Evolutionary conservation across 1,139 yeast genomes (phyloP).

Genomic region (Magnusiomyces sp.): DNA sequence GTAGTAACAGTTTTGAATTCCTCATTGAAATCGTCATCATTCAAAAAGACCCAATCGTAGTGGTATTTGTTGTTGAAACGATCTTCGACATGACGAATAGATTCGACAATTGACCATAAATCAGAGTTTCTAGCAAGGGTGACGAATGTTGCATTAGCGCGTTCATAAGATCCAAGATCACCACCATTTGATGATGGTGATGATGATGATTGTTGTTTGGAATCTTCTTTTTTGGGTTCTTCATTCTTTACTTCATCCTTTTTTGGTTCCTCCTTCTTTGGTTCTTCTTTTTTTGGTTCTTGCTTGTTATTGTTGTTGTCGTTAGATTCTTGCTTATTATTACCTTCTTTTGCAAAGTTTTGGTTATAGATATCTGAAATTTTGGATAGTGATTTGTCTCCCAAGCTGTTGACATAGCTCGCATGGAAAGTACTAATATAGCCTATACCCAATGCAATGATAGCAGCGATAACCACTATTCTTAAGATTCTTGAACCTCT

Average conservation of each 20-base stretch:
- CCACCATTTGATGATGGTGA: neutral
- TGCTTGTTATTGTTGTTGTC: no score
- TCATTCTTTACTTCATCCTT: neutral
- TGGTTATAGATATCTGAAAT: no score
- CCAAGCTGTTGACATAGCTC: constrained; percentile 1
- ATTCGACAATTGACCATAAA: constrained; percentile 44
- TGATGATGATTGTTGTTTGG: neutral
- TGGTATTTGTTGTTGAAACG: constrained; percentile 57
- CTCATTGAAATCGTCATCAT: constrained; percentile 50
- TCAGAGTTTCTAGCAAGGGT: constrained; percentile 70
- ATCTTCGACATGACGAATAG: constrained; percentile 59
- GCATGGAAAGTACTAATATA: constrained; percentile 1
- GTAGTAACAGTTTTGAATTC: constrained; percentile 40
- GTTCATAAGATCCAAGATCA: neutral
- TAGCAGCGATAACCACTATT: neutral
- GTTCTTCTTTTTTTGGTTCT: no score
- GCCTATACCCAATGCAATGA: neutral
- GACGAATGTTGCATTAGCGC: constrained; percentile 57
- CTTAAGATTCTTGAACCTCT: constrained; percentile 1
- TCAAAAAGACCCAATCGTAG: constrained; percentile 73
- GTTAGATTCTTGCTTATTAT: no score
- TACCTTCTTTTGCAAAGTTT: no score
- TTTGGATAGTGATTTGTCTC: neutral
- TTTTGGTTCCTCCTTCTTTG: neutral
- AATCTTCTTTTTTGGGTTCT: neutral